A percentile compares a stretch with the other conserved stretches of the same genome.
These are phyloP conservation scores for Ajuga reptans DNA, from an alignment of 305 asterid species.

Conservation along the genomic window DNA sequence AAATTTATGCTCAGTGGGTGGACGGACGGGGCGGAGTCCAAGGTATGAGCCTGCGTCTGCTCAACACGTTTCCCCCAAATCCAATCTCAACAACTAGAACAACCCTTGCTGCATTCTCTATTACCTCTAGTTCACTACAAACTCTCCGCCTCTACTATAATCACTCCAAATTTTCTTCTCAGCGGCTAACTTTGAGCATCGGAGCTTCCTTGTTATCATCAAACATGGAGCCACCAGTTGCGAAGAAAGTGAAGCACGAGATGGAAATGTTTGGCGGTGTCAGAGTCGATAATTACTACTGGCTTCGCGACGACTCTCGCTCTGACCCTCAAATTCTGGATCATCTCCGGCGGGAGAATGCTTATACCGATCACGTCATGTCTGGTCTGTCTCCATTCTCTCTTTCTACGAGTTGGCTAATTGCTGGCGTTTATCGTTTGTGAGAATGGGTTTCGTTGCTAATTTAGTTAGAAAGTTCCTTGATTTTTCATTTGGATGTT, in stretches of 20 bases:
- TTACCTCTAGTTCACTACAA: no score
- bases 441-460: no score
- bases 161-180: no score
- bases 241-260: slow-evolving; percentile 72
- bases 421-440: no score
- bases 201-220: slow-evolving; percentile 10
- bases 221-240: slow-evolving; percentile 52
- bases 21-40: no score
- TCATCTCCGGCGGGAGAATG: slow-evolving; percentile 67
- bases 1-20: no score
- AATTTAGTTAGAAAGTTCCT: no score
- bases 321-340: slow-evolving; percentile 51
- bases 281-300: slow-evolving; percentile 72
- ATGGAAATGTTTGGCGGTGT: slow-evolving; percentile 89
- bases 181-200: slow-evolving; percentile 15
- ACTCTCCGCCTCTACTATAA: background rate
- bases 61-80: no score
- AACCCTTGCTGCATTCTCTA: background rate
- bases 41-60: no score
- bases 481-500: no score
- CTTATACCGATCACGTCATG: slow-evolving; percentile 58
- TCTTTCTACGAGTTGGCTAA: no score
- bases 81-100: background rate
- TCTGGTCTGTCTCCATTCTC: slow-evolving; percentile 46
- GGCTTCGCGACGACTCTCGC: slow-evolving; percentile 96